Base-by-base conservation (phyloP, 805 yeast genomes). In the Candida nanaspora region DNA sequence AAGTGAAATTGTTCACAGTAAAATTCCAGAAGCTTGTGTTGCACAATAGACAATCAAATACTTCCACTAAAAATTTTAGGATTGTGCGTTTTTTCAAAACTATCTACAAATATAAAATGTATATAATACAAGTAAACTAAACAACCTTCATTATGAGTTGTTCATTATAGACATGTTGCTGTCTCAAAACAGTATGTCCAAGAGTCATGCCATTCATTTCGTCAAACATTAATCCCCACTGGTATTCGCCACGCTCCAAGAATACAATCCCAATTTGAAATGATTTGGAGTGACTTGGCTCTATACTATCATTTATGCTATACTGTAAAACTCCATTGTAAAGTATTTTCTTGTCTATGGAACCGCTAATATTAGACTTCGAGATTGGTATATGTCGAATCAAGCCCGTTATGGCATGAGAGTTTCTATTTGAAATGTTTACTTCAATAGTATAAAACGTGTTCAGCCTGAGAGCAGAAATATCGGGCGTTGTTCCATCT, bases 171-270 rank as follows among this genome's bases (percentile, higher is more conserved):
- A 64, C 47, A 42, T 65, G 63, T 40, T 68, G 71, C 9, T 56
- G 52, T 18, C 60, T 49, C 6, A 57, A 45, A 7, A 27, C 20
- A 8, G 53, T 20, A 11, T 37, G 22, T 1, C 52, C 69, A 2
- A 44, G 47, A 18, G 45, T 46, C 30, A 45, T 47, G 13, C 52
- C 56, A 1, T 49, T 60, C 43, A 61, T 46, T 41, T 70, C 75
- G 41, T 80, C 84, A 46, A 78, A 66, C 13, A 78, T 58, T 0
- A 74, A 72, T 1, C 89, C 86, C 82, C 95, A 81, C 56, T 86
- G 93, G 55, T 81, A 88, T 37, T 76, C 81, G 2, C 97, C 98
- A 35, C 70, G 70, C 41, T 84, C 89, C 30, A 89, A 62, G 4
- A 86, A 74, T 16, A 81, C 70, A 37, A 81, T 72, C 7, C 86